Base-by-base conservation (phyloP, 371 early-diverging fungal species). In the Syncephalastrum sp. region DNA sequence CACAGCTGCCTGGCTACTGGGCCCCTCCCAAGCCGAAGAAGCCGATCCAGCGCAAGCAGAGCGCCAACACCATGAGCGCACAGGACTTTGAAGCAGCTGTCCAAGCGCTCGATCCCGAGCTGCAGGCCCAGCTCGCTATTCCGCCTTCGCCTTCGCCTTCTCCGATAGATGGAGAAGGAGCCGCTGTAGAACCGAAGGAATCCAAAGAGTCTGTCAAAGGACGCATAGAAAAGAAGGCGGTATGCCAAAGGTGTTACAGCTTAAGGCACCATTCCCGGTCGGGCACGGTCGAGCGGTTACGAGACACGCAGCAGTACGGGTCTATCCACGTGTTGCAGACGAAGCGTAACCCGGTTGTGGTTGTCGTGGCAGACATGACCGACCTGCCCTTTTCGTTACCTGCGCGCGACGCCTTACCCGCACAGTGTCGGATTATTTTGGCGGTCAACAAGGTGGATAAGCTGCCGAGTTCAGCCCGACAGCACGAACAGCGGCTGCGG, bases 361-460 rank as follows among this genome's bases (percentile, higher is more conserved):
- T 89, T 0, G 70, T 74, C 25, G 84, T 89, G 2, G 65, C 82
- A 33, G 89, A 89, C 56, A 58, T 89, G 13, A 79, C 77, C 17
- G 89, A 89, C 65, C 67, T 89, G 8, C 88, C 87, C 2, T 79
- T 73, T 7, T 83, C 84, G 12, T 56, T 89, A 16, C 75, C 73
- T 2, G 59, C 82, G 15, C 68, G 69, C 3, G 70, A 78, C 5
- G 70, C 77, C 21, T 65, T 67, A 1, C 53, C 73, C 16, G 77
- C 84, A 0, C 38, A 33, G 38, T 33, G 38, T 33, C 80, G 78
- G 6, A 61, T 87, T 16, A 59, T 89, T 3, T 59, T 90, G 8
- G 88, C 81, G 3, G 85, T 79, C 15, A 90, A 90, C 70, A 90
- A 90, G 62, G 53, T 79, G 5, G 90, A 90, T 57, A 47, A 88